A percentile compares a stretch with the other conserved stretches of the same genome.
Evolutionary conservation across 1,284 basidiomycete species (phyloP).

Genomic region (Porodaedalea pini): DNA sequence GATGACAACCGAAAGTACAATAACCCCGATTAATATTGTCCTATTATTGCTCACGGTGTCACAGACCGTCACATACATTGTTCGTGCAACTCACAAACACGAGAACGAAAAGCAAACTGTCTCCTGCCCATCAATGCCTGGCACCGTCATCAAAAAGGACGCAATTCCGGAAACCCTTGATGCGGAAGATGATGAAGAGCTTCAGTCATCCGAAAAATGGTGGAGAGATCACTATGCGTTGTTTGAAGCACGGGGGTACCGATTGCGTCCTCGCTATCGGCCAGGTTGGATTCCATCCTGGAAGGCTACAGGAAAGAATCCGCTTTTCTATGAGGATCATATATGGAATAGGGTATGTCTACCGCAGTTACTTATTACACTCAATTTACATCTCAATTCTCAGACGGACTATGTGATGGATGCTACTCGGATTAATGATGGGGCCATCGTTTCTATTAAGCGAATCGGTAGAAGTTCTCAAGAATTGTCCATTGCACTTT

Average conservation of each 20-base stretch:
- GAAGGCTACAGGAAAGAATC: slow-evolving; percentile 15
- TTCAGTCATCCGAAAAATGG: not conserved
- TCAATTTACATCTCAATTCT: not conserved
- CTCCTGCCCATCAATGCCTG: too few relatives aligned
- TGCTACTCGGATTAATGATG: not conserved
- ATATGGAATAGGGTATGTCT: not conserved
- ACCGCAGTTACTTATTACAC: not conserved
- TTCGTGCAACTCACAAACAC: too few relatives aligned
- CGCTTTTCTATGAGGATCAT: slow-evolving; percentile 23
- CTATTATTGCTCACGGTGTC: too few relatives aligned
- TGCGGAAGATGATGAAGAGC: not conserved
- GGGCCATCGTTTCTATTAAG: not conserved
- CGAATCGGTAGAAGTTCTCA: not conserved
- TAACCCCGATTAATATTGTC: too few relatives aligned
- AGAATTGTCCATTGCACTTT: not conserved
- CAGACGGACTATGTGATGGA: not conserved
- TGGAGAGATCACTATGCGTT: slow-evolving; percentile 4
- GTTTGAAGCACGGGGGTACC: not conserved
- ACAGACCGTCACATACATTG: too few relatives aligned
- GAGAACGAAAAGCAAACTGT: too few relatives aligned
- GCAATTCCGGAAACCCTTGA: too few relatives aligned
- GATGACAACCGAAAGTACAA: too few relatives aligned
- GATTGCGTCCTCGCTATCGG: not conserved
- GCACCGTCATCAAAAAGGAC: too few relatives aligned
- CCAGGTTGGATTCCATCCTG: slow-evolving; percentile 25